Percentiles rank a stretch among this genome's conserved stretches.
These are phyloP conservation scores for Paramyrothecium roridum DNA, from an alignment of 2,329 filamentous ascomycete species.

Conservation along the genomic window DNA sequence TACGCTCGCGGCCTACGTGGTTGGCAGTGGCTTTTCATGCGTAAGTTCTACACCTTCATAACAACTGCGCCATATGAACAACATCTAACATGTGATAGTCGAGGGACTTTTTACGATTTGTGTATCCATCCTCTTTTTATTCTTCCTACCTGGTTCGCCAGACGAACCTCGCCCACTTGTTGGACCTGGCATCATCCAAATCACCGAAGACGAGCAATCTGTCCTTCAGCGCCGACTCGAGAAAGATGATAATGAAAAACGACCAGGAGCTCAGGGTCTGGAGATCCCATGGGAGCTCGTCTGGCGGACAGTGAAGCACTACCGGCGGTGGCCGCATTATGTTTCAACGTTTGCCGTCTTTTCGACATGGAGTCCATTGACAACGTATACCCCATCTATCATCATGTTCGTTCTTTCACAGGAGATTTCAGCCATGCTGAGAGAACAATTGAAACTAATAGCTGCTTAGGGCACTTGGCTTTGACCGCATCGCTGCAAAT, in stretches of 20 bases:
- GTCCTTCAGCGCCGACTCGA: conserved; percentile 31
- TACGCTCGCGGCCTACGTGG: conserved; percentile 35
- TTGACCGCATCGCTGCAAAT: conserved; percentile 41
- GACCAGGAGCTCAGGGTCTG: conserved; percentile 26
- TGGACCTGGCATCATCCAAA: conserved; percentile 32
- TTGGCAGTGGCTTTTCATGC: conserved; percentile 50
- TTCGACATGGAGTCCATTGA: conserved; percentile 49
- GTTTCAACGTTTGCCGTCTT: conserved; percentile 48
- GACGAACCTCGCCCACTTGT: conserved; percentile 34
- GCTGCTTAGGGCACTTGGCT: conserved; percentile 35
- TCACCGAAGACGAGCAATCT: conserved; percentile 27
- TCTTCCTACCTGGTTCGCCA: conserved; percentile 40
- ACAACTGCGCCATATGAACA: background rate
- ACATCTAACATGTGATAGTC: conserved; percentile 23
- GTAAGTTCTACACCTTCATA: conserved; percentile 21
- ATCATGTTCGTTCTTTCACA: conserved; percentile 24
- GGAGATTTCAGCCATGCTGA: background rate
- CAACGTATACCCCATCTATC: conserved; percentile 47
- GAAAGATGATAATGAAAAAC: conserved; percentile 25
- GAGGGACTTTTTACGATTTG: conserved; percentile 41
- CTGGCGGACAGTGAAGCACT: conserved; percentile 39
- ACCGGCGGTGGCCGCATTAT: conserved; percentile 45
- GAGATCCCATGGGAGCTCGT: conserved; percentile 34
- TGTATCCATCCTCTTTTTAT: conserved; percentile 33
- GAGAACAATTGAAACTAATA: background rate